Evolutionary conservation across 2,329 filamentous ascomycete species (phyloP).

Genomic region (Metarhizium brunneum): DNA sequence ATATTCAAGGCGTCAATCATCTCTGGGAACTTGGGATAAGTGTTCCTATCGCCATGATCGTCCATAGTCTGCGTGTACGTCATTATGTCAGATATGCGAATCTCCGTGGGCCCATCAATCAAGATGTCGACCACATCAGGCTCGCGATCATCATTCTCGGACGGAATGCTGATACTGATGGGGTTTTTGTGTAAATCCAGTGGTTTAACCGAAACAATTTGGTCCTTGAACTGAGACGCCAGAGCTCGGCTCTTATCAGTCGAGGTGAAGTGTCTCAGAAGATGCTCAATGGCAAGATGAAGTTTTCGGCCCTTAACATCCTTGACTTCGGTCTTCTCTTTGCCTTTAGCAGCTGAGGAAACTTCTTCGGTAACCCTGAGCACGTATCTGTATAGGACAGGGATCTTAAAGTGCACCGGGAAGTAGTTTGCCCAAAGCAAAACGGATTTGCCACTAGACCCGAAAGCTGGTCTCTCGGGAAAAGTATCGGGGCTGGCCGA

Average conservation of each 20-base stretch:
- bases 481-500: conserved; percentile 20
- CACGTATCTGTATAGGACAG: conserved; percentile 35
- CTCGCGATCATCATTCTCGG: conserved; percentile 20
- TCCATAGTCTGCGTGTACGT: conserved; percentile 34
- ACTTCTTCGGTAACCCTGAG: conserved; percentile 25
- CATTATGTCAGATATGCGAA: conserved; percentile 31
- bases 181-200: conserved; percentile 25
- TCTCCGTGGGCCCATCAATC: conserved; percentile 29
- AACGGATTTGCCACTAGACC: conserved; percentile 30
- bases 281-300: conserved; percentile 28
- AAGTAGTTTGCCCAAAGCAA: conserved; percentile 48
- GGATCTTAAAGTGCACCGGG: conserved; percentile 27
- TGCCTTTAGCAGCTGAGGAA: conserved; percentile 20
- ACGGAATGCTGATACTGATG: conserved; percentile 24
- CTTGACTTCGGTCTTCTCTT: conserved; percentile 8
- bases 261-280: conserved; percentile 25
- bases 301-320: conserved; percentile 35
- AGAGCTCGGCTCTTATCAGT: conserved; percentile 20
- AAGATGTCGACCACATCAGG: conserved; percentile 29
- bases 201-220: conserved; percentile 31
- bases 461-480: conserved; percentile 40
- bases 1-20: conserved; percentile 42
- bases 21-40: conserved; percentile 40
- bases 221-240: conserved; percentile 42
- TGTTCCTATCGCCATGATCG: conserved; percentile 23